Evolutionary conservation across 495 filamentous ascomycete species (phyloP), one percentile per base, ranked within the genome.

Genomic region (Aspergillus taichungensis): DNA sequence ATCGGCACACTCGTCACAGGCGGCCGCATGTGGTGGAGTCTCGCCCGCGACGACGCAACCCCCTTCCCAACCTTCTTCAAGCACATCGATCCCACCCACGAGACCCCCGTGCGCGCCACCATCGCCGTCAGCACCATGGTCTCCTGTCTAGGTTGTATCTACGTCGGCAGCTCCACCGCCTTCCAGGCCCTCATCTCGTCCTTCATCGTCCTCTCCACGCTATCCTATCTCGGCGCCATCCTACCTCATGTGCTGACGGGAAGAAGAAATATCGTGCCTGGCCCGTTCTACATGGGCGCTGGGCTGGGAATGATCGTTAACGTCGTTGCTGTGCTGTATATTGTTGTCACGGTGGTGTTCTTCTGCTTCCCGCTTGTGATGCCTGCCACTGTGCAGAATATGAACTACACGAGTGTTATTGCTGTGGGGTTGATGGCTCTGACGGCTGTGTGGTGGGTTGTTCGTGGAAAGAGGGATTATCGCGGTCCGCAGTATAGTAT

Each of bases 341-440:
- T 68, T 10, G 42, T 60, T 4, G 64, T 68, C 38, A 63, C 65
- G 0, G 65, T 82, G 40, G 67, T 84, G 8, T 77, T 88, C 42
- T 90, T 83, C 62, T 87, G 82, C 46, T 88, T 88, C 57, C 84
- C 80, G 2, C 83, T 73, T 43, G 57, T 59, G n/a, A 60, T 76
- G 57, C 79, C 80, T 0, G 75, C 68, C 1, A 62, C 52, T 5
- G 51, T 54, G 56, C 42, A 40, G 55, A 74, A 72, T 12, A 85
- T 87, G 83, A 87, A 85, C 45, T 85, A 83, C 52, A 82, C 81
- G 2, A 75, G 71, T 38, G 75, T 83, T 2, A 79, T 85, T 37
- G 71, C 80, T 6, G 79, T 6, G 14, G 50, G 13, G 13, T n/a
- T 49, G 30, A 63, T 55, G 9, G 43, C 54, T 9, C 46, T 18